Evolutionary conservation across 2,329 filamentous ascomycete species (phyloP), one percentile per base, ranked within the genome.

Genomic region (Coniochaeta sp.): DNA sequence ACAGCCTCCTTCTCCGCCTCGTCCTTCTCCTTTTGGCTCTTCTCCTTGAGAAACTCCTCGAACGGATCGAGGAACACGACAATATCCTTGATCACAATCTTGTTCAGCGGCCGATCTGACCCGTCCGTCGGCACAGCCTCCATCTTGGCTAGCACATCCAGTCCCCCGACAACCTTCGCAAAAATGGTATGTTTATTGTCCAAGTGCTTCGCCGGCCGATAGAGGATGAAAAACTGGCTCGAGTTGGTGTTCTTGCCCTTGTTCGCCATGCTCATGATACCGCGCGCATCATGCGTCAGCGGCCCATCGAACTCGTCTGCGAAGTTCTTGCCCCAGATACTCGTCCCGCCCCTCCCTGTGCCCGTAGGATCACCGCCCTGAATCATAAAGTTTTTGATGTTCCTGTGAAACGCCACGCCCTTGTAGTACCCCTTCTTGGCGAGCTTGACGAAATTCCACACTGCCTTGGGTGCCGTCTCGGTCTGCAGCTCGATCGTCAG

Each of bases 201-300:
- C 0, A 99, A 82, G 75, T 99, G 95, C 64, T 89, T 87, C 0
- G 88, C 85, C 1, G 89, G 81, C 58, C 91, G 88, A 73, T 99
- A 99, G 0, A 89, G 90, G 70, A 99, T 89, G 79, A 98, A 99
- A 71, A 88, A 99, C 74, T 99, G 95, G 66, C 86, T 91, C 9
- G 90, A 95, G 75, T 99, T 99, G 24, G 93, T 98, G 70, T 97
- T 93, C 71, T 97, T 97, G 61, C 95, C 95, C 72, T 99, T 99
- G 75, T 99, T 99, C 44, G 95, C 95, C 95, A 99, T 99, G 66
- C 89, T 92, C 28, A 96, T 71, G 0, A 93, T 84, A 14, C 95
- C 95, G 31, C 93, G 81, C 0, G 81, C 77, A 69, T 91, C 89
- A 68, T 99, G 95, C n/a, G 88, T 89, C 44, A 92, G 74, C 0